Evolutionary conservation across 495 filamentous ascomycete genomes (phyloP), one percentile per base, ranked within the genome.

Genomic region (Penicillium malachiteum): DNA sequence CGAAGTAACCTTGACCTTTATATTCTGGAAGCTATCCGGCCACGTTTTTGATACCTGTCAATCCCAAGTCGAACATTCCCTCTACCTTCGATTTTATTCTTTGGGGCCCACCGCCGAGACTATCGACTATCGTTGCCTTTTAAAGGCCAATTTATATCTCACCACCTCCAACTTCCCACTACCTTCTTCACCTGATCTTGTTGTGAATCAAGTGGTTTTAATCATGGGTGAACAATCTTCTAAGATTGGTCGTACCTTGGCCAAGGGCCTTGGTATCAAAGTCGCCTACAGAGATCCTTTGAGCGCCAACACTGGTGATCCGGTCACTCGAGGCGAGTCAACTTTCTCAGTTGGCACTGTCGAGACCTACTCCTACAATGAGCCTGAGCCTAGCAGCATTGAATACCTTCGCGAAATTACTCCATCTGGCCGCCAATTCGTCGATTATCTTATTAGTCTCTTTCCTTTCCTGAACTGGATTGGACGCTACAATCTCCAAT

Each of bases 391-490:
- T 1, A 88, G 84, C 1, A 78, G 81, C 0, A 50, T 66, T 30
- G 92, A 96, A 66, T 96, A 87, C 85, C 54, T 97, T 34, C 61
- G 64, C 1, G 80, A 84, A 4, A 60, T 86, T 30, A 68, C 77
- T 7, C 94, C 94, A 0, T 74, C 79, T 7, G 66, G 73, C 7
- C 56, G 56, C 1, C 79, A 88, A 11, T 17, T 88, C 12, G 51
- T 62, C 10, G 59, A 73, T 1, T 97, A 96, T 62, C 44, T 85
- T 21, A 62, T 79, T 35, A 84, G 79, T 13, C 72, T 98, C 11
- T 95, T 98, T 64, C 94, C 94, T 1, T 97, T 97, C 63, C 60
- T 88, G 14, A 78, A 83, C 1, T 98, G 94, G 94, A 94, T 98
- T 57, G 72, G 74, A 9, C 81, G 86, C 42, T 98, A 98, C 70